phyloP scores from a whole-genome alignment of 257 asterid species.

The Anisodus acutangulus region DNA sequence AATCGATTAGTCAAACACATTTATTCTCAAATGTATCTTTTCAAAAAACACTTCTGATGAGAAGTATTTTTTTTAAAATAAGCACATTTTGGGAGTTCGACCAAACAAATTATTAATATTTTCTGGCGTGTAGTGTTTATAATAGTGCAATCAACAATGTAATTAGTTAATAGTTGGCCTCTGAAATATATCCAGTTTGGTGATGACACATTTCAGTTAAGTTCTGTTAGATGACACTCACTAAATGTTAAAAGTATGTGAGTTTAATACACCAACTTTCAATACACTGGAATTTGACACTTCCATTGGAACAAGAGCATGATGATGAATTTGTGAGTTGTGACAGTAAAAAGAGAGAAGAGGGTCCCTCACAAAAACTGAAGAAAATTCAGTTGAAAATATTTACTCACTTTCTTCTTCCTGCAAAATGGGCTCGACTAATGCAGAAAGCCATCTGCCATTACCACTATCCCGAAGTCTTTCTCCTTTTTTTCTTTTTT shows the following conservation, averaged over 20 bases:
- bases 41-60: no score
- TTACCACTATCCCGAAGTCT: neutral
- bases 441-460: neutral
- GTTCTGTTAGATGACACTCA: neutral
- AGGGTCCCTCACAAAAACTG: neutral
- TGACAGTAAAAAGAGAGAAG: neutral
- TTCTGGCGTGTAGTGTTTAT: no score
- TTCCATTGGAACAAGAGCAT: conserved; percentile 21
- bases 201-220: conserved; percentile 21
- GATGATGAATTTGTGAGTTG: neutral
- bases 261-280: neutral
- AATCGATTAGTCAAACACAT: no score
- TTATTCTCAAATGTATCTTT: no score
- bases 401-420: conserved; percentile 6
- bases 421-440: neutral
- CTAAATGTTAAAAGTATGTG: neutral
- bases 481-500: neutral
- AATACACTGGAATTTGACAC: neutral
- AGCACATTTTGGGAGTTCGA: no score
- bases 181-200: neutral
- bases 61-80: no score
- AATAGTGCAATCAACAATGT: no score
- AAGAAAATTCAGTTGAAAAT: neutral
- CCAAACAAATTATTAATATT: no score
- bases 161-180: neutral